Percentiles rank a stretch among this genome's conserved stretches.
These are phyloP conservation scores for Trichoderma sp. DNA, from an alignment of 2,329 filamentous ascomycete species.

Conservation along the genomic window DNA sequence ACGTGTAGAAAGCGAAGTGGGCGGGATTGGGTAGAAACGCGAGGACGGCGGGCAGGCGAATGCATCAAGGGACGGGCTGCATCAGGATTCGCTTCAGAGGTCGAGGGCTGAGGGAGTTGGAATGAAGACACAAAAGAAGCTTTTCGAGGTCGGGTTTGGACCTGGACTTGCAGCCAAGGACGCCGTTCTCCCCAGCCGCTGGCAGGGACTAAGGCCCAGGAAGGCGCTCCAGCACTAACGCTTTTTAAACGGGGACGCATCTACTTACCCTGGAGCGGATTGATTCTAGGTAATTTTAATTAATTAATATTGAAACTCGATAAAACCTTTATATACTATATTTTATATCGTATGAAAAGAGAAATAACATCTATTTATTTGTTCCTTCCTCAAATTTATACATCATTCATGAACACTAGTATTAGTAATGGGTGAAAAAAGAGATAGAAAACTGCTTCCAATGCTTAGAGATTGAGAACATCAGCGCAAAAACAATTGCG, in stretches of 20 bases:
- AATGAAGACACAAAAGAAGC: slow-evolving; percentile 14
- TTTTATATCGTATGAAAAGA: background rate
- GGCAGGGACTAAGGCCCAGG: background rate
- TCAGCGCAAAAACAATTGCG: no score
- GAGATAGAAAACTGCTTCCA: no score
- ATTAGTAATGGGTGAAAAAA: no score
- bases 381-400: background rate
- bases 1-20: slow-evolving; percentile 7
- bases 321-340: background rate
- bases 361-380: background rate
- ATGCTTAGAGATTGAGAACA: no score
- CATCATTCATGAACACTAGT: background rate
- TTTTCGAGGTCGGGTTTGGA: slow-evolving; percentile 14
- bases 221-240: background rate
- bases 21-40: slow-evolving; percentile 17
- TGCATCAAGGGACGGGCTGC: slow-evolving; percentile 23
- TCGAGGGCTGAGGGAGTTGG: slow-evolving; percentile 1
- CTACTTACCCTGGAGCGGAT: background rate
- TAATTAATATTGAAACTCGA: background rate
- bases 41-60: background rate
- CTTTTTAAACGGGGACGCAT: background rate
- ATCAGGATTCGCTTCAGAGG: slow-evolving; percentile 27
- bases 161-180: slow-evolving; percentile 12
- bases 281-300: background rate
- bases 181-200: slow-evolving; percentile 3